phyloP scores from a whole-genome alignment of 1,284 basidiomycete genomes.

The Inonotus obliquus region DNA sequence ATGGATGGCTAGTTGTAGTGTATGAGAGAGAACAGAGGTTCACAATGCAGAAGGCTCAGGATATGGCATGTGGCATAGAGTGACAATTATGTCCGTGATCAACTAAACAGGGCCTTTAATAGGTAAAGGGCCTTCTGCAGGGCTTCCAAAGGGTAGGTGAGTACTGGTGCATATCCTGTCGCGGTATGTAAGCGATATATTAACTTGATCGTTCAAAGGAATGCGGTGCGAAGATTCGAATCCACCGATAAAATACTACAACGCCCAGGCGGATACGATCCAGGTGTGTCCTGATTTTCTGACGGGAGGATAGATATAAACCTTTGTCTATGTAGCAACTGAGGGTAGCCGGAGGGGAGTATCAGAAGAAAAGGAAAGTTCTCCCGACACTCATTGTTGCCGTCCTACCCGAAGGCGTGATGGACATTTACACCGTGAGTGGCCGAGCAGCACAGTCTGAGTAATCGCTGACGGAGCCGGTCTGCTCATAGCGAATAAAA shows the following conservation, averaged over 20 bases:
- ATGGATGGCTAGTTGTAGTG: slow-evolving; percentile 57
- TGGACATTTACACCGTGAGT: slow-evolving; percentile 63
- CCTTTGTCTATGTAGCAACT: slow-evolving; percentile 37
- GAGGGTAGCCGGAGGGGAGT: slow-evolving; percentile 37
- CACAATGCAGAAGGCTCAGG: slow-evolving; percentile 35
- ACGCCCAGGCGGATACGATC: slow-evolving; percentile 47
- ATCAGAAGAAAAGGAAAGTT: slow-evolving; percentile 30
- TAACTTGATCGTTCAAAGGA: slow-evolving; percentile 33
- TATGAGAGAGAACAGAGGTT: slow-evolving; percentile 58
- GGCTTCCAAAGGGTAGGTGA: slow-evolving; percentile 53
- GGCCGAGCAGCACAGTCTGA: not conserved
- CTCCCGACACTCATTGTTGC: slow-evolving; percentile 58
- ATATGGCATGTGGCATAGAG: slow-evolving; percentile 31
- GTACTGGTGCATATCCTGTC: slow-evolving; percentile 24
- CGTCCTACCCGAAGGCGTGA: slow-evolving; percentile 67
- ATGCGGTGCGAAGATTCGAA: slow-evolving; percentile 41
- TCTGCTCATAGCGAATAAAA: slow-evolving; percentile 41
- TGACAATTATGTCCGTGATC: no score
- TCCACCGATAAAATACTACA: slow-evolving; percentile 45
- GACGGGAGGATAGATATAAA: not conserved
- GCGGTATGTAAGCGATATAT: not conserved
- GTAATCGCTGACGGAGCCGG: not conserved
- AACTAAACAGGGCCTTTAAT: not conserved
- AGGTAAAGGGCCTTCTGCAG: slow-evolving; percentile 40
- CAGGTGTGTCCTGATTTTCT: slow-evolving; percentile 31